These are phyloP conservation scores for Penstemon eatonii DNA, from an alignment of 257 asterid genomes.

Conservation along the genomic window DNA sequence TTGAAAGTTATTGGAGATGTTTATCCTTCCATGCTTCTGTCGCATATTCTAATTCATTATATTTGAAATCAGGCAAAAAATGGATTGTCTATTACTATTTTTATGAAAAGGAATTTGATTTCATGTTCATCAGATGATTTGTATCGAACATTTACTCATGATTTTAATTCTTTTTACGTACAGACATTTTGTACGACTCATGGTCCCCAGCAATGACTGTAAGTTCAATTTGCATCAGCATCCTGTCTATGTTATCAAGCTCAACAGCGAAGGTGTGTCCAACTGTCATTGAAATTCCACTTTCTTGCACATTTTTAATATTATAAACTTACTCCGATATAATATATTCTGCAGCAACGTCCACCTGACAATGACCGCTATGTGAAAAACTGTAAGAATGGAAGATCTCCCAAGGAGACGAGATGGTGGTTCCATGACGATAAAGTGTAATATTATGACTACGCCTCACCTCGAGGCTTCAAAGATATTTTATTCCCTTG, in stretches of 20 bases:
- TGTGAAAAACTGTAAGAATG: constrained; percentile 91
- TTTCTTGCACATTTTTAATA: not conserved
- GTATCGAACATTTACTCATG: constrained; percentile 4
- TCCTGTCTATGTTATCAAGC: constrained; percentile 97
- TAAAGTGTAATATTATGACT: constrained; percentile 63
- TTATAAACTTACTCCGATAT: not conserved
- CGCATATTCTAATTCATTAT: no score
- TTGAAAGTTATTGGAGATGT: not conserved
- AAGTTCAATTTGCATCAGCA: constrained; percentile 93
- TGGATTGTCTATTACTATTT: no score
- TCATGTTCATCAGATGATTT: constrained; percentile 17
- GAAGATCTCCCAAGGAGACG: constrained; percentile 97
- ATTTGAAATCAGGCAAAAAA: no score
- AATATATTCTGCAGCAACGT: constrained; percentile 62
- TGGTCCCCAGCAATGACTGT: constrained; percentile 99
- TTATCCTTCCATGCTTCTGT: not conserved
- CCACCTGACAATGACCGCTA: constrained; percentile 96
- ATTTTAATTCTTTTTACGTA: constrained; percentile 2
- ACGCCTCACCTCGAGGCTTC: constrained; percentile 24
- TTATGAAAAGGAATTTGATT: not conserved
- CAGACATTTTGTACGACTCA: constrained; percentile 93
- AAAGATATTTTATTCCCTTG: constrained; percentile 31
- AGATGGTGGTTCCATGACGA: constrained; percentile 99
- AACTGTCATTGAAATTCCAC: not conserved
- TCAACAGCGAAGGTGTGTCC: constrained; percentile 74